phyloP scores from a whole-genome alignment of 2,329 filamentous ascomycete species.

The Trichoderma sp. region DNA sequence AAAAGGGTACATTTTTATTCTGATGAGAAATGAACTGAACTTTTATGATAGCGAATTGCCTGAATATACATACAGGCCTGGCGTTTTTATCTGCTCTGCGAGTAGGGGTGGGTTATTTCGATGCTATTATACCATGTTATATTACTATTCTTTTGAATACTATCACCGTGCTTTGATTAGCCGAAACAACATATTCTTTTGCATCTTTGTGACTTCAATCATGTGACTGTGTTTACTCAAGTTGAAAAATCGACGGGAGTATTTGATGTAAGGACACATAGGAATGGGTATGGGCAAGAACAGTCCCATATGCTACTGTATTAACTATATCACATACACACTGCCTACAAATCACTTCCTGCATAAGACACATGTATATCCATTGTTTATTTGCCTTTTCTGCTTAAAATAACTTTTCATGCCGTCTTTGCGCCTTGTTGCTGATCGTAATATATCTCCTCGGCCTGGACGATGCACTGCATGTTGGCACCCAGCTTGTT shows the following conservation, averaged over 20 bases:
- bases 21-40: neutral
- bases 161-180: neutral
- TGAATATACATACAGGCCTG: neutral
- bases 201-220: neutral
- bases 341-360: neutral
- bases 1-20: neutral
- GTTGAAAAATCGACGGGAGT: neutral
- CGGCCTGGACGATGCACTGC: constrained; percentile 80
- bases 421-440: constrained; percentile 27
- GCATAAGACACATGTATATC: neutral
- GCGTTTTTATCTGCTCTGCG: neutral
- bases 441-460: constrained; percentile 56
- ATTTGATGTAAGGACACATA: neutral
- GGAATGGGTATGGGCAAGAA: neutral
- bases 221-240: neutral
- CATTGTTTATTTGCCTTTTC: neutral
- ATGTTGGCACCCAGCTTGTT: constrained; percentile 94
- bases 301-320: neutral
- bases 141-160: neutral
- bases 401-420: neutral
- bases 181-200: neutral
- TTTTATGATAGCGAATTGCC: neutral
- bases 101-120: neutral
- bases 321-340: neutral
- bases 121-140: neutral